These are phyloP conservation scores for Peribolospora kevripleyi DNA, from an alignment of 768 basidiomycete genomes.

Conservation along the genomic window DNA sequence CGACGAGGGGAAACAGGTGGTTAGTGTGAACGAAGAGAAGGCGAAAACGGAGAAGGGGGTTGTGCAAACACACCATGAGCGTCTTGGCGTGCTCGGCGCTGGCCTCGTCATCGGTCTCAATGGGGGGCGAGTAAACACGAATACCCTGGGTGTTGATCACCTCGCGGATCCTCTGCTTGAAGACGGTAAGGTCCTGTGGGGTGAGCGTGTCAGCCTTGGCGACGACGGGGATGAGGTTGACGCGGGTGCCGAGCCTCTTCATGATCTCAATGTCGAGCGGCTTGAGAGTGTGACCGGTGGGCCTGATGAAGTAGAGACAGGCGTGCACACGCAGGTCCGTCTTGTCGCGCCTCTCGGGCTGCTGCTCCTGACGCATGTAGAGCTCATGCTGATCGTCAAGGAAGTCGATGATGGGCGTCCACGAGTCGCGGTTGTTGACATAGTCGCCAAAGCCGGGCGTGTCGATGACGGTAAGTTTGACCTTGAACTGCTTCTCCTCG, in stretches of 20 bases:
- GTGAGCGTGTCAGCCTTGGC: slow-evolving; percentile 96
- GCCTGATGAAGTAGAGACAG: slow-evolving; percentile 86
- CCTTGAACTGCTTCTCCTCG: slow-evolving; percentile 96
- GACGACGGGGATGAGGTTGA: slow-evolving; percentile 91
- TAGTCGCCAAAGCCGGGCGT: slow-evolving; percentile 99
- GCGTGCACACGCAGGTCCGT: slow-evolving; percentile 88
- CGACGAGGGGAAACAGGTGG: not conserved
- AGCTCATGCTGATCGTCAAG: slow-evolving; percentile 32
- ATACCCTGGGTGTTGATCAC: slow-evolving; percentile 78
- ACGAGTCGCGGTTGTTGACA: slow-evolving; percentile 98
- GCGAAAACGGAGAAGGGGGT: not conserved
- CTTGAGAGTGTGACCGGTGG: slow-evolving; percentile 70
- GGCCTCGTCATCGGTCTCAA: slow-evolving; percentile 67
- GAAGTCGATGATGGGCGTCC: slow-evolving; percentile 95
- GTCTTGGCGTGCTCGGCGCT: slow-evolving; percentile 68
- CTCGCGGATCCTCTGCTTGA: slow-evolving; percentile 84
- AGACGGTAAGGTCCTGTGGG: slow-evolving; percentile 64
- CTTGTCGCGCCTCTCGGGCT: slow-evolving; percentile 84
- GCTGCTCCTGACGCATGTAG: slow-evolving; percentile 60
- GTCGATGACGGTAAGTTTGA: slow-evolving; percentile 96
- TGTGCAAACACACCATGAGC: slow-evolving; percentile 25
- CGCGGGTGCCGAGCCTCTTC: slow-evolving; percentile 94
- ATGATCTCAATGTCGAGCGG: slow-evolving; percentile 98
- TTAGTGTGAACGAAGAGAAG: not conserved
- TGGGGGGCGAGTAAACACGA: slow-evolving; percentile 76